These are phyloP conservation scores for Breynia disticha DNA, from an alignment of 441 rosid species.

Conservation along the genomic window DNA sequence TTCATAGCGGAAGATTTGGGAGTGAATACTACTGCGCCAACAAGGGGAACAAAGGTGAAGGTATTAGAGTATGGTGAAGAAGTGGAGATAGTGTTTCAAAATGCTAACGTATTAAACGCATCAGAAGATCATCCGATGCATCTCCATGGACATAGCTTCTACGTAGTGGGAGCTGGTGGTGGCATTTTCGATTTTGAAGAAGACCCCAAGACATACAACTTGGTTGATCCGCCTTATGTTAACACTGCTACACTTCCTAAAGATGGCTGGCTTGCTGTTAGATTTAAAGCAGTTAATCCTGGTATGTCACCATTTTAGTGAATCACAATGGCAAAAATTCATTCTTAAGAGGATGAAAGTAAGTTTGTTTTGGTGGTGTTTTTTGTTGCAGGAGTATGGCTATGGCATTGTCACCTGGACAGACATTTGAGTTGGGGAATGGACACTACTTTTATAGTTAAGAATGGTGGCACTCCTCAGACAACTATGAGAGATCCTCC, in stretches of 20 bases:
- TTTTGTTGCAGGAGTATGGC: conserved; percentile 21
- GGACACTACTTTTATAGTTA: conserved; percentile 21
- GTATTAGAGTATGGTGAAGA: conserved; percentile 19
- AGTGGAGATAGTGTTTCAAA: conserved; percentile 27
- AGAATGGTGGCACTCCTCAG: conserved; percentile 15
- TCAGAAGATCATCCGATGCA: conserved; percentile 28
- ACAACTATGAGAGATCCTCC: conserved; percentile 14
- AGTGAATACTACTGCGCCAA: neutral
- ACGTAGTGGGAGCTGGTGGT: conserved; percentile 13
- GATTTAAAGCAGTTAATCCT: conserved; percentile 27
- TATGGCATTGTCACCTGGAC: conserved; percentile 26
- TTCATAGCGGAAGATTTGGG: conserved; percentile 10
- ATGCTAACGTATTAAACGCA: conserved; percentile 12
- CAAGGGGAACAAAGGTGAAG: conserved; percentile 14
- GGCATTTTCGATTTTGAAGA: conserved; percentile 17
- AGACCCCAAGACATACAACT: conserved; percentile 18
- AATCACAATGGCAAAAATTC: neutral
- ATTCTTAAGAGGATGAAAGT: too few species aligned
- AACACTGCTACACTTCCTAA: conserved; percentile 22
- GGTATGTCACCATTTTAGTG: neutral
- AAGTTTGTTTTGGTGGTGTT: too few species aligned
- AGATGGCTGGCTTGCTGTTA: conserved; percentile 20
- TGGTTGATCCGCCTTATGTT: conserved; percentile 22
- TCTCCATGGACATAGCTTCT: conserved; percentile 27
- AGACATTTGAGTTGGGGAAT: conserved; percentile 25